phyloP scores from a whole-genome alignment of 78 protist species.

The Anaeramoeba ignava region DNA sequence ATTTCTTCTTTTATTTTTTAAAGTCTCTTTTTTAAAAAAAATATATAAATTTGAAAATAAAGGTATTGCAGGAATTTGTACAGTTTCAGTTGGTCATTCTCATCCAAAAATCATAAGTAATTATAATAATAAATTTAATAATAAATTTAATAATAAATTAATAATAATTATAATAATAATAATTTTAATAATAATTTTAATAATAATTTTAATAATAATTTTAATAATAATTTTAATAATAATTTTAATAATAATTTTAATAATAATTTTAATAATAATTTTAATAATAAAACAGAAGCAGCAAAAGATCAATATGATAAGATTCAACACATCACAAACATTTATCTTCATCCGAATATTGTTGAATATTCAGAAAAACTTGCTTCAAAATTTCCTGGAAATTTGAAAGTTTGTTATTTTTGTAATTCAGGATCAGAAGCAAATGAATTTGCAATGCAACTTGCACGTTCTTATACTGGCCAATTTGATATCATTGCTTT shows the following conservation, averaged over 20 bases:
- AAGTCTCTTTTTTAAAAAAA: no score
- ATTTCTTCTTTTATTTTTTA: no score
- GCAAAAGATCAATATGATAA: background rate
- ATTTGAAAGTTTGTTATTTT: slow-evolving; percentile 19
- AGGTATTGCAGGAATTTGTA: background rate
- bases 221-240: no score
- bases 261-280: no score
- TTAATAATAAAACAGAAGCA: no score
- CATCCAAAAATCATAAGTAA: background rate
- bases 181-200: no score
- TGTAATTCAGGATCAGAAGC: slow-evolving; percentile 76
- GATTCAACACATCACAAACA: background rate
- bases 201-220: no score
- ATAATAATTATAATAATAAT: no score
- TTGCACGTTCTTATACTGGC: slow-evolving; percentile 43
- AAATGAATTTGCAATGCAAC: slow-evolving; percentile 62
- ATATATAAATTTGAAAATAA: no score
- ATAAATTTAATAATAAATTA: no score
- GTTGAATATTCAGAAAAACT: slow-evolving; percentile 16
- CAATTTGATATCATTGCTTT: slow-evolving; percentile 14
- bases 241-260: no score
- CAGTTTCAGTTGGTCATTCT: background rate
- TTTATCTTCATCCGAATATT: slow-evolving; percentile 31
- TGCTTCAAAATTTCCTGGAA: slow-evolving; percentile 22
- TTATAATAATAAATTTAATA: no score